Evolutionary conservation across 768 basidiomycete genomes (phyloP).

Genomic region (Ephemerocybe angulata): DNA sequence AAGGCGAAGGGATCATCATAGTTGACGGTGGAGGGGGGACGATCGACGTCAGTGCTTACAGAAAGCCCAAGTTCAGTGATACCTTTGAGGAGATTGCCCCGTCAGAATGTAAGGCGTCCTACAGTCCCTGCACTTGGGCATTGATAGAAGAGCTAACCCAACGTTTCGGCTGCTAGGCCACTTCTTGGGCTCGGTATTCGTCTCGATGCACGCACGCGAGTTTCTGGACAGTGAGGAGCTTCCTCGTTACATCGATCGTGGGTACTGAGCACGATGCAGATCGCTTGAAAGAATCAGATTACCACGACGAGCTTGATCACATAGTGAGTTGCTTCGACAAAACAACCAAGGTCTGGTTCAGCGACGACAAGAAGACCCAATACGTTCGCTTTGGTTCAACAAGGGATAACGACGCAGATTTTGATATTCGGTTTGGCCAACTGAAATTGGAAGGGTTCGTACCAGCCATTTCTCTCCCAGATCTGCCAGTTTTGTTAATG

Average conservation of each 20-base stretch:
- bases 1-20: conserved; percentile 43
- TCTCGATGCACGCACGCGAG: conserved; percentile 33
- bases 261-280: conserved; percentile 20
- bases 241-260: not conserved
- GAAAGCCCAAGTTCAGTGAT: conserved; percentile 14
- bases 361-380: conserved; percentile 34
- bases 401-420: conserved; percentile 34
- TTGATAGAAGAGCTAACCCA: not conserved
- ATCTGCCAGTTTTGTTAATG: not conserved
- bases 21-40: conserved; percentile 62
- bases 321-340: conserved; percentile 46
- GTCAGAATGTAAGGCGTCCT: conserved; percentile 26
- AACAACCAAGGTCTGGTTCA: conserved; percentile 44
- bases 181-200: conserved; percentile 43
- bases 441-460: conserved; percentile 39
- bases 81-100: conserved; percentile 42
- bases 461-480: not conserved
- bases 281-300: conserved; percentile 36
- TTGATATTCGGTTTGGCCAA: conserved; percentile 43
- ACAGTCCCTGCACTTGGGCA: not conserved
- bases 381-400: conserved; percentile 47
- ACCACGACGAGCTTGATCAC: conserved; percentile 35
- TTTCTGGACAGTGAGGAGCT: conserved; percentile 32
- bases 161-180: conserved; percentile 26
- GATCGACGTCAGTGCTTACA: conserved; percentile 52